Evolutionary conservation across 768 basidiomycete species (phyloP).

Genomic region (Atractiella rhizophila): DNA sequence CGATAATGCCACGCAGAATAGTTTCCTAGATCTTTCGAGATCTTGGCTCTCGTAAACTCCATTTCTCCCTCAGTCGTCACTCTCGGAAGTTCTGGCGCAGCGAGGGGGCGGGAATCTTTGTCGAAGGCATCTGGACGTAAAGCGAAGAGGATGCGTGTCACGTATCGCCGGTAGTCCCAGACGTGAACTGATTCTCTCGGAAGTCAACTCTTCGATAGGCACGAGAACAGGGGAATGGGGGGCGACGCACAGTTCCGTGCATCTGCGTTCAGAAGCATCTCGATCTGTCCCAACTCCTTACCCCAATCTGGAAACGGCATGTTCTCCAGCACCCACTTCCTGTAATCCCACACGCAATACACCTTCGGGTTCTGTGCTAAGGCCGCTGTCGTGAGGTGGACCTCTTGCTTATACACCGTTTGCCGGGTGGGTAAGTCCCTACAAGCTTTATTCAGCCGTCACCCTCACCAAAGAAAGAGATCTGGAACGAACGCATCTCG

Average conservation of each 20-base stretch:
- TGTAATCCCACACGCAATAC: constrained; percentile 97
- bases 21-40: constrained; percentile 81
- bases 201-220: neutral
- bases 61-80: constrained; percentile 28
- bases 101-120: constrained; percentile 1
- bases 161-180: constrained; percentile 79
- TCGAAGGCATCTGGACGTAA: neutral
- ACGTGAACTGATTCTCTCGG: constrained; percentile 41
- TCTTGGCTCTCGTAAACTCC: constrained; percentile 78
- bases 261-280: constrained; percentile 77
- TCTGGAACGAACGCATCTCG: too few species aligned
- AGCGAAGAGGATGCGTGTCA: constrained; percentile 48
- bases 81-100: constrained; percentile 23
- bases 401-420: constrained; percentile 39
- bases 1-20: constrained; percentile 99
- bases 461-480: too few species aligned
- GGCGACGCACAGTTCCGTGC: constrained; percentile 57
- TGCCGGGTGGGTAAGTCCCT: too few species aligned
- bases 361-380: constrained; percentile 75
- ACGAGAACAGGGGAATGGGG: neutral
- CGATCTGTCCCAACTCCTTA: constrained; percentile 58
- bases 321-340: constrained; percentile 75
- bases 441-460: too few species aligned
- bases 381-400: constrained; percentile 52
- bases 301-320: constrained; percentile 61